Percentiles rank a stretch among this genome's conserved stretches.
Evolutionary conservation across 2,329 filamentous ascomycete genomes (phyloP).

Genomic region (Diaporthe sp.): DNA sequence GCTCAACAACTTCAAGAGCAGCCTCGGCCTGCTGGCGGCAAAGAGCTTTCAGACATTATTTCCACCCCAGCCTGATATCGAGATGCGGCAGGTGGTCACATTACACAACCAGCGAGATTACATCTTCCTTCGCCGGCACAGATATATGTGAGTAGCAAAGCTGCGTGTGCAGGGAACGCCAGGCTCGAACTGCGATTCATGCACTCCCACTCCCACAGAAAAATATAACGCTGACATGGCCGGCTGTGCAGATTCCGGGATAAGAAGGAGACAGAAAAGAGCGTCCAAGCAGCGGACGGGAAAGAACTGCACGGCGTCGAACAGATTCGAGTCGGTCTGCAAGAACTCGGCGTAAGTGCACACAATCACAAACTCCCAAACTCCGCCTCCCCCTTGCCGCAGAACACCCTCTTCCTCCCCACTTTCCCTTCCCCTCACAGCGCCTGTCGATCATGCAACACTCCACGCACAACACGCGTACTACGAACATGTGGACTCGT

Average conservation of each 20-base stretch:
- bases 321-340: conserved; percentile 86
- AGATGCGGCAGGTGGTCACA: conserved; percentile 90
- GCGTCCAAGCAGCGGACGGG: conserved; percentile 84
- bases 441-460: conserved; percentile 35
- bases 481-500: conserved; percentile 26
- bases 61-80: conserved; percentile 85
- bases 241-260: conserved; percentile 75
- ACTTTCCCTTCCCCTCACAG: neutral
- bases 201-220: neutral
- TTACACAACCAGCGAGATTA: conserved; percentile 97
- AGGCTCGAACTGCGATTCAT: neutral
- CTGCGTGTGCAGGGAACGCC: neutral
- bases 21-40: conserved; percentile 88
- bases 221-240: neutral
- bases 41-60: conserved; percentile 86
- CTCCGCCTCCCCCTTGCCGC: neutral
- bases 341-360: conserved; percentile 78
- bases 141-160: conserved; percentile 38
- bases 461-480: conserved; percentile 21
- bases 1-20: conserved; percentile 95
- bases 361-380: neutral
- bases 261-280: conserved; percentile 88
- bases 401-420: conserved; percentile 43
- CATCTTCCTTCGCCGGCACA: conserved; percentile 83
- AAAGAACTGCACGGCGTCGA: conserved; percentile 88